phyloP scores from a whole-genome alignment of 441 rosid species.

The Erysimum pusillum region DNA sequence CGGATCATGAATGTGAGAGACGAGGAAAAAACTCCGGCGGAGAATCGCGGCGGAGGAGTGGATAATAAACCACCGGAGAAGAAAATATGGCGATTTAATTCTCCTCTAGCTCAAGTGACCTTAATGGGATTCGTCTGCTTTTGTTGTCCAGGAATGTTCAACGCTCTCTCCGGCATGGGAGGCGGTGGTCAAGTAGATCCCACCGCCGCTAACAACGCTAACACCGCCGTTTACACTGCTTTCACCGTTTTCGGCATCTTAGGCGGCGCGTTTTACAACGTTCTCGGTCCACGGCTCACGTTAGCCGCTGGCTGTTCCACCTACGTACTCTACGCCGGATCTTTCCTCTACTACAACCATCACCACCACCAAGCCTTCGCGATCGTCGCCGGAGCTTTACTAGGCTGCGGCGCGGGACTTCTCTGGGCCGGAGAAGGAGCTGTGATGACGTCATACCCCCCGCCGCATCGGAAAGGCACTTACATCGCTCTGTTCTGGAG shows the following conservation, averaged over 20 bases:
- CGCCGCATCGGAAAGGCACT: constrained; percentile 76
- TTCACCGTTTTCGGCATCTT: constrained; percentile 83
- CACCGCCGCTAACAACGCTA: constrained; percentile 88
- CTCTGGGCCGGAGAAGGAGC: constrained; percentile 96
- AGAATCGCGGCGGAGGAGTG: constrained; percentile 40
- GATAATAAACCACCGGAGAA: constrained; percentile 41
- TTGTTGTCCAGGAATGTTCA: constrained; percentile 97
- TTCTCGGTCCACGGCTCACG: constrained; percentile 86
- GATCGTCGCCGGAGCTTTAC: constrained; percentile 73
- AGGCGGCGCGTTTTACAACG: constrained; percentile 91
- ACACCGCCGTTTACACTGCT: constrained; percentile 92
- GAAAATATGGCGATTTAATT: constrained; percentile 67
- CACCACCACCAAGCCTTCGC: constrained; percentile 72
- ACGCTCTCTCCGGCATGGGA: constrained; percentile 96
- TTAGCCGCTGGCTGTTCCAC: constrained; percentile 84
- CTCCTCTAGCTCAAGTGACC: constrained; percentile 74
- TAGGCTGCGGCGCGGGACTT: constrained; percentile 90
- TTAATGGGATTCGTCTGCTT: constrained; percentile 90
- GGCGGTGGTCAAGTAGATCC: constrained; percentile 88
- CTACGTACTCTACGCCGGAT: constrained; percentile 82
- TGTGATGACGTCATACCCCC: constrained; percentile 93
- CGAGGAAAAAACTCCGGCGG: constrained; percentile 20
- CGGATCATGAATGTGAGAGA: constrained; percentile 30
- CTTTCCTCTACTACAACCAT: constrained; percentile 90
- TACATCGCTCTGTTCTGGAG: constrained; percentile 92